A percentile compares a stretch with the other conserved stretches of the same genome.
These are phyloP conservation scores for Neonectria magnoliae DNA, from an alignment of 2,329 filamentous ascomycete species.

Conservation along the genomic window DNA sequence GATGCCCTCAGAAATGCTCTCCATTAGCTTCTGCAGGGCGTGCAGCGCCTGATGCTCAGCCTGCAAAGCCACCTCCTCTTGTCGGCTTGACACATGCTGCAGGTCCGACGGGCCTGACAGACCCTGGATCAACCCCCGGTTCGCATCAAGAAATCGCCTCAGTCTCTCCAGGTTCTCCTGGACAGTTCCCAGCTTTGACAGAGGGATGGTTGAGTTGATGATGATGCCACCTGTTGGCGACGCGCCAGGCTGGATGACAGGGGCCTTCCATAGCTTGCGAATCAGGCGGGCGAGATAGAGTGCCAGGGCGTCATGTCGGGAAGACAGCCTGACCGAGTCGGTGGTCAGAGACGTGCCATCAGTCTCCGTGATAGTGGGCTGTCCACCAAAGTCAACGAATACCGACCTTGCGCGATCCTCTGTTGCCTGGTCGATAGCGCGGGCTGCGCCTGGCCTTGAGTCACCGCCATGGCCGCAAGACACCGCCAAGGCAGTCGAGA, in stretches of 20 bases:
- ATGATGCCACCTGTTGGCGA: slow-evolving; percentile 67
- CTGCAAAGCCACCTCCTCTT: slow-evolving; percentile 91
- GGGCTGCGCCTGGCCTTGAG: slow-evolving; percentile 72
- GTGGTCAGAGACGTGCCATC: slow-evolving; percentile 77
- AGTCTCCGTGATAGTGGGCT: slow-evolving; percentile 82
- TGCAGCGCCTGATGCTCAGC: slow-evolving; percentile 94
- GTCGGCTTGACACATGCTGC: slow-evolving; percentile 79
- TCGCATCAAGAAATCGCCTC: slow-evolving; percentile 84
- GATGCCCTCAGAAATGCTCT: slow-evolving; percentile 93
- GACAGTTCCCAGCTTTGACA: slow-evolving; percentile 76
- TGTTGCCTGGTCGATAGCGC: slow-evolving; percentile 85
- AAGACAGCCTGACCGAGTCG: slow-evolving; percentile 87
- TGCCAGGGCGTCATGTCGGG: slow-evolving; percentile 87
- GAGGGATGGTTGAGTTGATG: slow-evolving; percentile 73
- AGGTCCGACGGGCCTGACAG: slow-evolving; percentile 89
- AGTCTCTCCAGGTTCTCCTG: slow-evolving; percentile 85
- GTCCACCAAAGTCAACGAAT: slow-evolving; percentile 93
- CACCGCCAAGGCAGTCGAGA: slow-evolving; percentile 90
- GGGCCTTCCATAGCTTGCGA: slow-evolving; percentile 85
- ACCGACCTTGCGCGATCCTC: slow-evolving; percentile 85
- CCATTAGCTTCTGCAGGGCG: slow-evolving; percentile 84
- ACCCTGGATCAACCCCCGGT: slow-evolving; percentile 91
- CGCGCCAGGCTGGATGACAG: slow-evolving; percentile 69
- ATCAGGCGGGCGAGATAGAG: slow-evolving; percentile 90
- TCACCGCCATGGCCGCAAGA: slow-evolving; percentile 94